These are phyloP conservation scores for Cystobasidium tubakii DNA, from an alignment of 768 basidiomycete species.

Conservation along the genomic window DNA sequence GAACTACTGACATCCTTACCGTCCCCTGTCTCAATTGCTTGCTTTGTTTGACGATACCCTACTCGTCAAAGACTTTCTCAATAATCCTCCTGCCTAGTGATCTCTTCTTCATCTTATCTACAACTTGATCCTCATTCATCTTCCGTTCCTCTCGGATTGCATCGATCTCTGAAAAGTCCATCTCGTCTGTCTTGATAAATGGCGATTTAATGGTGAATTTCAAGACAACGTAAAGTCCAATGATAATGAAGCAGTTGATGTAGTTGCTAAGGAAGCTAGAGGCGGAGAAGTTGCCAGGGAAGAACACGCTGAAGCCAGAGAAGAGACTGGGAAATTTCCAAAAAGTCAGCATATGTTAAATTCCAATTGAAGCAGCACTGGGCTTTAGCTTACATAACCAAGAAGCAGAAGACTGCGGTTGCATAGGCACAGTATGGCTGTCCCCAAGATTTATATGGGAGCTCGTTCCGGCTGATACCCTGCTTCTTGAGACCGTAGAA, in stretches of 20 bases:
- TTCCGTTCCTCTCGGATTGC: conserved; percentile 3
- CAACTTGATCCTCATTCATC: conserved; percentile 3
- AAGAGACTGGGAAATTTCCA: neutral
- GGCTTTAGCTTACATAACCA: conserved; percentile 2
- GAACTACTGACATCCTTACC: too few species aligned
- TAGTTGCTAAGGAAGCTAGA: neutral
- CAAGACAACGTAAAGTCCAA: neutral
- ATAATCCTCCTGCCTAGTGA: neutral
- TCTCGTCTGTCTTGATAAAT: neutral
- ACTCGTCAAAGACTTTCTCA: conserved; percentile 1
- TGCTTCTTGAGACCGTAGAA: conserved; percentile 73
- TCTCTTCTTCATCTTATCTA: neutral
- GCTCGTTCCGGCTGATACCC: conserved; percentile 62
- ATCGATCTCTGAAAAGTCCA: neutral
- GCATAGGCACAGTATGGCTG: conserved; percentile 53
- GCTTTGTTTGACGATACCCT: too few species aligned
- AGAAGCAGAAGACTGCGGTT: conserved; percentile 6
- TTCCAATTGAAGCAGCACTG: too few species aligned
- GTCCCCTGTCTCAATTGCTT: too few species aligned
- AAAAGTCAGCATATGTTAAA: too few species aligned
- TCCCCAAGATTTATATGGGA: conserved; percentile 64
- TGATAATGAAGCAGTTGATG: neutral
- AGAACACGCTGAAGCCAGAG: conserved; percentile 6
- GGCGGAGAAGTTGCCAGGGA: neutral
- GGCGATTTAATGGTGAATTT: conserved; percentile 4